Evolutionary conservation across 768 basidiomycete genomes (phyloP).

Genomic region (Trametes cingulata): DNA sequence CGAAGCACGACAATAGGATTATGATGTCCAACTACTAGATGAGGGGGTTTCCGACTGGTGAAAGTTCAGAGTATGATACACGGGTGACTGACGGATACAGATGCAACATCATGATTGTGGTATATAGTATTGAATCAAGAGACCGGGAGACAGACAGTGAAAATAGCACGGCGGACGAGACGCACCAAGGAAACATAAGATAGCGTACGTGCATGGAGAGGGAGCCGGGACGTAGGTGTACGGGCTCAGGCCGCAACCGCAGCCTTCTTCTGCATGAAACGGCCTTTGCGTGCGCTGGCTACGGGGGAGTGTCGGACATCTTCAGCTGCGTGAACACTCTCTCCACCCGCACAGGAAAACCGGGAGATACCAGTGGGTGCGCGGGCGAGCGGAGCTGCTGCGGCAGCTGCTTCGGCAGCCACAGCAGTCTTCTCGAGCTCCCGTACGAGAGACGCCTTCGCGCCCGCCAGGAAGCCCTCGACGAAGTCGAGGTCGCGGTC

Average conservation of each 20-base stretch:
- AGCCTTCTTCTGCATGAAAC: not conserved
- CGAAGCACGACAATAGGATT: no score
- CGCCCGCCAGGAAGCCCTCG: constrained; percentile 31
- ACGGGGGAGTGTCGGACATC: not conserved
- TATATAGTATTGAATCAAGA: no score
- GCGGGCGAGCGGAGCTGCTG: not conserved
- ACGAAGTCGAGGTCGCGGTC: constrained; percentile 39
- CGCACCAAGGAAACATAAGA: not conserved
- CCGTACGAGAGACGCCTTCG: constrained; percentile 22
- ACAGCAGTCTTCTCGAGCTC: constrained; percentile 18
- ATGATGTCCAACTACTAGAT: no score
- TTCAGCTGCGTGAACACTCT: not conserved
- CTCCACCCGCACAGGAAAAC: not conserved
- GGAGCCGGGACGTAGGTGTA: not conserved
- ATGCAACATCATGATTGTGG: no score
- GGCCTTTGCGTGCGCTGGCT: not conserved
- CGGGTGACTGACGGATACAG: no score
- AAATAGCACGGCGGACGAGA: not conserved
- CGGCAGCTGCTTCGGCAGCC: not conserved
- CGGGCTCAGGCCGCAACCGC: not conserved
- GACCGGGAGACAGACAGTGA: no score
- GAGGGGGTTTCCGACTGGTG: no score
- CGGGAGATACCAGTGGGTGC: constrained; percentile 1
- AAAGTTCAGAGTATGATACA: no score
- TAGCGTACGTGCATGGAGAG: not conserved